These are phyloP conservation scores for Willaertia magna DNA, from an alignment of 208 protist genomes.

Conservation along the genomic window DNA sequence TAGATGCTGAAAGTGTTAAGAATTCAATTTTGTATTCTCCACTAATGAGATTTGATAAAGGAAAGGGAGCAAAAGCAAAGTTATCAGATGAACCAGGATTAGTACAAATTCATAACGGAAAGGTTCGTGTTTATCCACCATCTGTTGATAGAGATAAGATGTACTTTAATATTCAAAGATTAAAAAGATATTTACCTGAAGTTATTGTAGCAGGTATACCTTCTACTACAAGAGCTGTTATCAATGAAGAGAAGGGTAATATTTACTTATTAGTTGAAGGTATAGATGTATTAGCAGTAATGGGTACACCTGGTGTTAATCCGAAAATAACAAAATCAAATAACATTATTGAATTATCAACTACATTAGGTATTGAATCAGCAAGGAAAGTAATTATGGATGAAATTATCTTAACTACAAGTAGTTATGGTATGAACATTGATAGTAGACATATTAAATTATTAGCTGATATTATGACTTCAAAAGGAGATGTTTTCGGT, in stretches of 20 bases:
- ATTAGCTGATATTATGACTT: slow-evolving; percentile 98
- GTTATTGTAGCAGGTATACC: slow-evolving; percentile 81
- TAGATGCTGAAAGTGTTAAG: slow-evolving; percentile 59
- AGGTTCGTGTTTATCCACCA: slow-evolving; percentile 47
- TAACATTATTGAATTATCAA: slow-evolving; percentile 88
- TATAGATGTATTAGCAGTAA: slow-evolving; percentile 71
- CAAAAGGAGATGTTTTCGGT: slow-evolving; percentile 87
- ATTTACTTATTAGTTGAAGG: slow-evolving; percentile 77
- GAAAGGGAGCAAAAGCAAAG: slow-evolving; percentile 53
- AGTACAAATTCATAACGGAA: slow-evolving; percentile 4
- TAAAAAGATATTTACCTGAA: slow-evolving; percentile 65
- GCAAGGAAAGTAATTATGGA: slow-evolving; percentile 85
- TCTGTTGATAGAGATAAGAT: slow-evolving; percentile 34
- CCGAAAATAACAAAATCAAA: slow-evolving; percentile 78
- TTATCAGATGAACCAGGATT: background rate
- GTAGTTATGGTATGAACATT: slow-evolving; percentile 88
- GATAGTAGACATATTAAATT: slow-evolving; percentile 94
- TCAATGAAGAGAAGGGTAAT: slow-evolving; percentile 48
- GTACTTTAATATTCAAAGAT: slow-evolving; percentile 62
- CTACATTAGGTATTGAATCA: slow-evolving; percentile 93
- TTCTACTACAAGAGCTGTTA: slow-evolving; percentile 82
- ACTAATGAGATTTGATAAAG: slow-evolving; percentile 39
- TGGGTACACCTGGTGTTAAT: slow-evolving; percentile 83
- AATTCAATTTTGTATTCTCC: background rate
- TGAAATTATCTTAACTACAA: slow-evolving; percentile 89